Conservation (phyloP, 208 protist species). For the Wallacemonas sp. region DNA sequence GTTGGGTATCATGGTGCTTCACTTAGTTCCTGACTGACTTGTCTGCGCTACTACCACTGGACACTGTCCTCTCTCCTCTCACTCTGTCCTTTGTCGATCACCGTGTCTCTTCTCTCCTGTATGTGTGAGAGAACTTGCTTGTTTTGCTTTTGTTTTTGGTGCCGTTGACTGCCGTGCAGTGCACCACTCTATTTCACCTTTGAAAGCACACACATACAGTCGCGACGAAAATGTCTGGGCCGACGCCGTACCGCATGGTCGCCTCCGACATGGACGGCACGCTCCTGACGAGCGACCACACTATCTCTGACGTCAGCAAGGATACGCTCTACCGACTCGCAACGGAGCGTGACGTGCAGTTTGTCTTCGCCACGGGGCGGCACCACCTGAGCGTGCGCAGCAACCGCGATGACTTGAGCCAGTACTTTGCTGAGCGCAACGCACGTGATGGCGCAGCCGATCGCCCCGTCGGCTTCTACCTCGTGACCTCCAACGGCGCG, state of each 20-base stretch:
- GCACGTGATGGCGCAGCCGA: neutral
- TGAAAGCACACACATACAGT: too few species aligned
- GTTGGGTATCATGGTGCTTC: too few species aligned
- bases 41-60: too few species aligned
- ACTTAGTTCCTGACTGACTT: too few species aligned
- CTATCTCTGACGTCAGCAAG: conserved; percentile 43
- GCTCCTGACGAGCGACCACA: conserved; percentile 35
- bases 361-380: conserved; percentile 60
- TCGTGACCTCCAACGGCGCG: conserved; percentile 70
- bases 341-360: conserved; percentile 25
- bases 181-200: too few species aligned
- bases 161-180: neutral
- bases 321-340: conserved; percentile 44
- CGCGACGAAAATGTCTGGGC: conserved; percentile 1
- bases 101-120: neutral
- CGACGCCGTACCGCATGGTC: conserved; percentile 39
- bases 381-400: conserved; percentile 42
- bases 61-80: neutral
- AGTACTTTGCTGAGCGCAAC: conserved; percentile 31
- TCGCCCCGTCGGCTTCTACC: conserved; percentile 38
- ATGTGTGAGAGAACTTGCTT: too few species aligned
- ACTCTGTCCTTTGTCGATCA: neutral
- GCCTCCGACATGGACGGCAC: conserved; percentile 77
- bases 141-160: neutral
- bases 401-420: conserved; percentile 16